Conservation (phyloP, 768 basidiomycete genomes). For the Panaeolus cyanescens region DNA sequence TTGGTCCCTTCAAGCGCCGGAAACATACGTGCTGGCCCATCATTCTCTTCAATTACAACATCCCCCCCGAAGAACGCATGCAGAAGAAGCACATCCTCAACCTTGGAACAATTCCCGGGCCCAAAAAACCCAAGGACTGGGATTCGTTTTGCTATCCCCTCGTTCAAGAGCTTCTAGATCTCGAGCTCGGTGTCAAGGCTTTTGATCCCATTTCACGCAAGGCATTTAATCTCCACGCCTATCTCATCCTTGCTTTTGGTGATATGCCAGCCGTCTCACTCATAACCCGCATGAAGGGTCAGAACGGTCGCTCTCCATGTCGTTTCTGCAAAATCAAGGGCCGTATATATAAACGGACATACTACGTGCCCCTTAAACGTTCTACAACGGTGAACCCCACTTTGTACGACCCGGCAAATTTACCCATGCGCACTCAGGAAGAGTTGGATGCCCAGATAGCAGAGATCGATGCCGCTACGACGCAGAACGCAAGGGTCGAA, state of each 20-base stretch:
- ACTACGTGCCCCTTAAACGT: no score
- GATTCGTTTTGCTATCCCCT: no score
- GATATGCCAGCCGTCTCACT: constrained; percentile 22
- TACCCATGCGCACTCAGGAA: constrained; percentile 36
- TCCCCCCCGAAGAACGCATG: constrained; percentile 32
- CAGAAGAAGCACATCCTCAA: constrained; percentile 35
- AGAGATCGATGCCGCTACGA: constrained; percentile 25
- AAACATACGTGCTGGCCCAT: constrained; percentile 41
- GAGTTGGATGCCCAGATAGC: constrained; percentile 24
- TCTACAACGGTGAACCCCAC: no score
- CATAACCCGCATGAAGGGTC: constrained; percentile 14
- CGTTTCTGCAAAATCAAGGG: constrained; percentile 7
- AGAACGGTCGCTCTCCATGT: not conserved
- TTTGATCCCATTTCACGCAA: constrained; percentile 15
- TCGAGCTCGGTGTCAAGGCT: constrained; percentile 36
- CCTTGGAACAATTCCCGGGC: no score
- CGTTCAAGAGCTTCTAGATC: constrained; percentile 34
- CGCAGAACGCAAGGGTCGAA: constrained; percentile 16
- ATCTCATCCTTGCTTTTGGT: constrained; percentile 18
- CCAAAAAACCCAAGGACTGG: no score
- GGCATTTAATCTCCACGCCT: constrained; percentile 16
- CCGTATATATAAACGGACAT: no score
- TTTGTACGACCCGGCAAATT: constrained; percentile 29
- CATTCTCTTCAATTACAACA: constrained; percentile 37
- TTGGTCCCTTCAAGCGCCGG: constrained; percentile 35